phyloP scores from a whole-genome alignment of 2,329 filamentous ascomycete genomes.

The Neocucurbitaria cava region DNA sequence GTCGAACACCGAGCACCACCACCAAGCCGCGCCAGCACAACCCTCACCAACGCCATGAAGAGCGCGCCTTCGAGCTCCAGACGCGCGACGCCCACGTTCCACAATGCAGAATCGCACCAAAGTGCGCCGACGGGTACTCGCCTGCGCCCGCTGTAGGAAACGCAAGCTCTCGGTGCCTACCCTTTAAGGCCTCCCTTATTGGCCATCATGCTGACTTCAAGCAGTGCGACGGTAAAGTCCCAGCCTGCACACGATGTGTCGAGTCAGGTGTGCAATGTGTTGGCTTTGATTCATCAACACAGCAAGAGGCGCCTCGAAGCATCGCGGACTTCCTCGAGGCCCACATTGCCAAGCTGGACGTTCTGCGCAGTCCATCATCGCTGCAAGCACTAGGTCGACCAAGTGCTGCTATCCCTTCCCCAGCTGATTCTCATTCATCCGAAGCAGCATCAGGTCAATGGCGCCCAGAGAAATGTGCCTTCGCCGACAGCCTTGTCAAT shows the following conservation, averaged over 20 bases:
- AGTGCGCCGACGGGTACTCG: conserved; percentile 45
- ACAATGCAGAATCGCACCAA: conserved; percentile 44
- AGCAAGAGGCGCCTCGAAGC: conserved; percentile 41
- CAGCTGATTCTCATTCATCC: conserved; percentile 31
- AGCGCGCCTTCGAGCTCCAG: conserved; percentile 17
- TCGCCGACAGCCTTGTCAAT: conserved; percentile 41
- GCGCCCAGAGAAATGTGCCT: conserved; percentile 34
- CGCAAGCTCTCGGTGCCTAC: conserved; percentile 42
- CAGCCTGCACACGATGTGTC: conserved; percentile 43
- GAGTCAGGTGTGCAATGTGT: conserved; percentile 41
- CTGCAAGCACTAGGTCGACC: conserved; percentile 21
- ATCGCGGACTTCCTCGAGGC: conserved; percentile 44
- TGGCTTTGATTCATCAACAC: conserved; percentile 45
- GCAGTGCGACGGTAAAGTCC: conserved; percentile 47
- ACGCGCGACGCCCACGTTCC: conserved; percentile 18
- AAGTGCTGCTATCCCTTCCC: conserved; percentile 30
- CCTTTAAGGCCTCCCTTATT: conserved; percentile 13
- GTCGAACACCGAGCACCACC: conserved; percentile 15
- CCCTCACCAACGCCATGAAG: conserved; percentile 29
- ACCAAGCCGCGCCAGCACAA: conserved; percentile 9
- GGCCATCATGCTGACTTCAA: conserved; percentile 21
- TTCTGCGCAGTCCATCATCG: conserved; percentile 20
- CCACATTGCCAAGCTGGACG: conserved; percentile 39
- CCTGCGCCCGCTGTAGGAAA: conserved; percentile 46
- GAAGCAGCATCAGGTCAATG: conserved; percentile 21